Base-by-base conservation (phyloP, 176 grass and related monocot genomes). In the Alloteropsis semialata region DNA sequence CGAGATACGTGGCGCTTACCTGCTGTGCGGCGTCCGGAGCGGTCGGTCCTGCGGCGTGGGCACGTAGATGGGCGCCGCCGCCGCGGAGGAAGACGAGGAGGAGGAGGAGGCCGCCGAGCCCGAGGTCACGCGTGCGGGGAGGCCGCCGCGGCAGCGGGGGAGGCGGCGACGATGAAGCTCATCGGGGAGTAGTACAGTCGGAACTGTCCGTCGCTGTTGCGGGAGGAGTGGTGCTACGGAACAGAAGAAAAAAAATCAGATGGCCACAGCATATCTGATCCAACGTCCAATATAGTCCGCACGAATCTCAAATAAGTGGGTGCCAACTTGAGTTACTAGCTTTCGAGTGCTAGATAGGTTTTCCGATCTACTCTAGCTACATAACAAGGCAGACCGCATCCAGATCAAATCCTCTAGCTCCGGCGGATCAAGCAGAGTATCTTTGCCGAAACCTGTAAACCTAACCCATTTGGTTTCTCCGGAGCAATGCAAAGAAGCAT, bases 1-100 rank as follows among this genome's bases (percentile, higher is more conserved):
- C 25, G 16, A 32, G 69, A 50, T 16, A 9, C 28, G 45, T 55
- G 49, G 11, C 18, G 69, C 50, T 43, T 86, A 98, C 96, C 96
- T 92, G 87, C 90, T 95, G 46, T 98, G 96, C 53, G 96, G 96
- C 76, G 96, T 98, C 78, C 92, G 84, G 50, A 95, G 96, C 46
- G 85, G 69, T 61, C 96, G 87, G 77, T 91, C 90, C 53, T 74
- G 77, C 53, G 90, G 90, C 24, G 87, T 95, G 69, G 90, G 90
- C 18, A 32, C 78, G 81, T 98, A 95, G 49, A 93, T 80, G 37
- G 92, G 90, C 70, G 80, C 53, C 63, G 63, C 81, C 19, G 84
- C 54, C 11, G 53, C 6, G 5, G 72, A n/a, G 7, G 74, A 21
- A 22, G 60, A 6, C 3, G 65, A 39, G 6, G 82, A 37, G 74